A percentile compares a stretch with the other conserved stretches of the same genome.
phyloP scores from a whole-genome alignment of 2,329 filamentous ascomycete species.

The Penicillium frequentans region DNA sequence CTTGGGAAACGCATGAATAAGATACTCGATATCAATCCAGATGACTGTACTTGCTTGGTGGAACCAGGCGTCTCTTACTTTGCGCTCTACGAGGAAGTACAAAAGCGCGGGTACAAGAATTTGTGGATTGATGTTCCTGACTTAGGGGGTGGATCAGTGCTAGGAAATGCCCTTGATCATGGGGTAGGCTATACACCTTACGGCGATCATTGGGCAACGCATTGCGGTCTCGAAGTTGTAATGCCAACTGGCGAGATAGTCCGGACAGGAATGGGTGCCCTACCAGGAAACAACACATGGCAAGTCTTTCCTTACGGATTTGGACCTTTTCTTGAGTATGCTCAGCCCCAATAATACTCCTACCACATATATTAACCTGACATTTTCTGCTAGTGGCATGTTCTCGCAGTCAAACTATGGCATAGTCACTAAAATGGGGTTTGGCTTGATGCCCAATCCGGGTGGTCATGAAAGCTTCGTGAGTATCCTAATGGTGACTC shows the following conservation, averaged over 20 bases:
- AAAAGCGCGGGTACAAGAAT: neutral
- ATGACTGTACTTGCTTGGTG: conserved; percentile 35
- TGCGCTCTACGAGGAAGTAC: conserved; percentile 32
- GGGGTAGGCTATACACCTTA: conserved; percentile 4
- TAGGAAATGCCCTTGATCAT: conserved; percentile 3
- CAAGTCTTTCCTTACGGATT: neutral
- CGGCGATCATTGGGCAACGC: conserved; percentile 10
- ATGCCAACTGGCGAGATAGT: conserved; percentile 8
- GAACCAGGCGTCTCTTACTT: conserved; percentile 59
- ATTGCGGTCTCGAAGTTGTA: conserved; percentile 14
- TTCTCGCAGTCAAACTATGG: conserved; percentile 18
- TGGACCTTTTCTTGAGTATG: neutral
- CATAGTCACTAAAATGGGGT: conserved; percentile 17
- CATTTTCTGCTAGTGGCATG: neutral
- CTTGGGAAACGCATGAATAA: neutral
- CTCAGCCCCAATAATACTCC: neutral
- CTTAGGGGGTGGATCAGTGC: neutral
- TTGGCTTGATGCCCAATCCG: conserved; percentile 5
- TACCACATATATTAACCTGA: neutral
- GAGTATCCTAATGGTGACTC: neutral
- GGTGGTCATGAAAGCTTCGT: neutral
- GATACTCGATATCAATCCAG: neutral
- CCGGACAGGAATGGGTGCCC: conserved; percentile 10
- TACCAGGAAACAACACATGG: neutral
- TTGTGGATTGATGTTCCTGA: conserved; percentile 2